These are phyloP conservation scores for Solanum commersonii DNA, from an alignment of 257 asterid genomes.

Conservation along the genomic window DNA sequence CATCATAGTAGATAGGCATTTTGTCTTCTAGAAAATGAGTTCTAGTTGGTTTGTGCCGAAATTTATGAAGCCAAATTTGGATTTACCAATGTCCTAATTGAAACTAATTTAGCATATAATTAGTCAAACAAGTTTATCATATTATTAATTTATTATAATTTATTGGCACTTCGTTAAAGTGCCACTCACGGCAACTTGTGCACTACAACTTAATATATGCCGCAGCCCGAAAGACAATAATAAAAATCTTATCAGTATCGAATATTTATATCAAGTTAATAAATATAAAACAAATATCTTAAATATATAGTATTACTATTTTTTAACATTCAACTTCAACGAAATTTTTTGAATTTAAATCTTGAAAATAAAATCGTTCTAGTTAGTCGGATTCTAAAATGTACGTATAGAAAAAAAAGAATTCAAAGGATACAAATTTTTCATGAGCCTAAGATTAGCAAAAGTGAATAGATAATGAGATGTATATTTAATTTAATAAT, in stretches of 20 bases:
- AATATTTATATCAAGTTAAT: no score
- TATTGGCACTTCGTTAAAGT: neutral
- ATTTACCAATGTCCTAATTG: neutral
- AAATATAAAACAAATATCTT: no score
- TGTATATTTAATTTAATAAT: neutral
- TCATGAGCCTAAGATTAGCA: no score
- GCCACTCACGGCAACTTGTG: neutral
- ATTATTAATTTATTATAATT: neutral
- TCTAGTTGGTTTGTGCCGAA: neutral
- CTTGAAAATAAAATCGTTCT: no score
- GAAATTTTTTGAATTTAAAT: accelerated
- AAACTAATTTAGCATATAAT: neutral
- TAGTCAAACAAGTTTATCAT: neutral
- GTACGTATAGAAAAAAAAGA: no score
- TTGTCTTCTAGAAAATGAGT: neutral
- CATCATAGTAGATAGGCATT: neutral
- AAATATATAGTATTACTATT: no score
- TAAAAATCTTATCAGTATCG: no score
- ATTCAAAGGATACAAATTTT: no score
- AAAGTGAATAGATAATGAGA: neutral
- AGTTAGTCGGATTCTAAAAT: no score
- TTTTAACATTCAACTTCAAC: neutral
- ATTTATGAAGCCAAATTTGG: neutral
- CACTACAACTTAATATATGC: neutral
- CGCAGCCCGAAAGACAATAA: neutral